Evolutionary conservation across 768 basidiomycete species (phyloP).

Genomic region (Mycena amicta): DNA sequence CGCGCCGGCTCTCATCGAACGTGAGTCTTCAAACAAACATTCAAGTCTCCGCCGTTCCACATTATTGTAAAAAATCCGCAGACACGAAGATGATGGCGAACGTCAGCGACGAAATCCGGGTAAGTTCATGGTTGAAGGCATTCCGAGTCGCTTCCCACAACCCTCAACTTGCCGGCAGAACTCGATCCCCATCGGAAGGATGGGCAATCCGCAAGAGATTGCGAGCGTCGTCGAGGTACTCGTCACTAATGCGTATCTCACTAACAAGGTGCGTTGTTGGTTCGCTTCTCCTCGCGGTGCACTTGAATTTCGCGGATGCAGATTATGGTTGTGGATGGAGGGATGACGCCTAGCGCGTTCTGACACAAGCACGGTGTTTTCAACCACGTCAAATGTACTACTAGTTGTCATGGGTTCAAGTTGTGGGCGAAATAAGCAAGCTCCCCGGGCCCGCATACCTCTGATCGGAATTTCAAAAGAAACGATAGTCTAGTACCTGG

Average conservation of each 20-base stretch:
- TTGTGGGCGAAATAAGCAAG: no score
- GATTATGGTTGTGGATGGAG: constrained; percentile 53
- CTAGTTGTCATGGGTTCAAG: no score
- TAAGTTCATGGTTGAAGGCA: no score
- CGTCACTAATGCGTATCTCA: constrained; percentile 55
- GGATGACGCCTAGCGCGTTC: constrained; percentile 44
- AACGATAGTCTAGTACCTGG: no score
- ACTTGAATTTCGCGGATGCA: no score
- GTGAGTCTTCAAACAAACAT: constrained; percentile 27
- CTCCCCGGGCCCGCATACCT: no score
- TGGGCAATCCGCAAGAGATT: constrained; percentile 54
- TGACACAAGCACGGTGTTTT: no score
- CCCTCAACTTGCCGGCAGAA: constrained; percentile 30
- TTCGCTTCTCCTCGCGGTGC: no score
- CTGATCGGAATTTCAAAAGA: no score
- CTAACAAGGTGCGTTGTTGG: constrained; percentile 50
- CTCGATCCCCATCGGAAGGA: constrained; percentile 51
- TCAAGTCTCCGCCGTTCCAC: no score
- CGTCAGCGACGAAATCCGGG: constrained; percentile 36
- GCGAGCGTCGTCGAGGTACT: constrained; percentile 54
- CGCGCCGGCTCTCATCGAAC: constrained; percentile 52
- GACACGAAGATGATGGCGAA: constrained; percentile 54
- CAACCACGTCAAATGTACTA: no score
- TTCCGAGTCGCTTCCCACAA: constrained; percentile 20
- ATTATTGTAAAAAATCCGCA: constrained; percentile 14